phyloP scores from a whole-genome alignment of 2,329 filamentous ascomycete species.

The Botrytis deweyae region DNA sequence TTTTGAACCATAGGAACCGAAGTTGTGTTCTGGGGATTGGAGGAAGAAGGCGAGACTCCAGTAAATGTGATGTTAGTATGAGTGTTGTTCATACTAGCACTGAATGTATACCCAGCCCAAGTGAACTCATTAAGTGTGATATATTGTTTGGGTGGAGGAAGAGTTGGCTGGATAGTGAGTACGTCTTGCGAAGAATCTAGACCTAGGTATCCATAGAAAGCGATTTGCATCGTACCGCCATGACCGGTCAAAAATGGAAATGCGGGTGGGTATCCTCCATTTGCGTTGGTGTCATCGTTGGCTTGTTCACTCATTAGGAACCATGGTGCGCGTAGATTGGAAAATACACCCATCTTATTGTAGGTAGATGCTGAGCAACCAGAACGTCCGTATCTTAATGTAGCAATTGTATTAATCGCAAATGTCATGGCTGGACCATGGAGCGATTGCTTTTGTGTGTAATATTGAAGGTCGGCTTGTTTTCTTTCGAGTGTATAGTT shows the following conservation, averaged over 20 bases:
- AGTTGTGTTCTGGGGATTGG: conserved; percentile 37
- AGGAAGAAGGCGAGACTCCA: conserved; percentile 41
- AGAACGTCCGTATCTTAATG: conserved; percentile 63
- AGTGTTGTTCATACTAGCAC: conserved; percentile 23
- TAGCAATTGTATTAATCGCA: conserved; percentile 66
- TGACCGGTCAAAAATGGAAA: conserved; percentile 72
- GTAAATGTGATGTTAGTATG: conserved; percentile 55
- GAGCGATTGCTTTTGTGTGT: conserved; percentile 35
- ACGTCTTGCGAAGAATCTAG: conserved; percentile 58
- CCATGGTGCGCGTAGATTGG: conserved; percentile 65
- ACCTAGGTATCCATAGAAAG: conserved; percentile 66
- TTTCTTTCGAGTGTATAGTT: conserved; percentile 12
- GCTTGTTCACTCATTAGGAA: conserved; percentile 70
- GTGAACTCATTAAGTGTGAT: conserved; percentile 33
- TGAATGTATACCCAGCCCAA: conserved; percentile 19
- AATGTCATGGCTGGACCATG: conserved; percentile 74
- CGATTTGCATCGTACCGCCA: conserved; percentile 67
- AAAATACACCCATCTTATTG: conserved; percentile 59
- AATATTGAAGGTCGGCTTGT: conserved; percentile 22
- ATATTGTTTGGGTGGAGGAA: conserved; percentile 58
- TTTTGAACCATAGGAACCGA: conserved; percentile 49
- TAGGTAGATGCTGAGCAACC: conserved; percentile 70
- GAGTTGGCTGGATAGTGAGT: conserved; percentile 61
- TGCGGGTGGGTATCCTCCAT: conserved; percentile 66
- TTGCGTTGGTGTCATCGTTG: conserved; percentile 56